These are phyloP conservation scores for Pyrrhoderma lamaoense DNA, from an alignment of 1,284 basidiomycete genomes.

Conservation along the genomic window DNA sequence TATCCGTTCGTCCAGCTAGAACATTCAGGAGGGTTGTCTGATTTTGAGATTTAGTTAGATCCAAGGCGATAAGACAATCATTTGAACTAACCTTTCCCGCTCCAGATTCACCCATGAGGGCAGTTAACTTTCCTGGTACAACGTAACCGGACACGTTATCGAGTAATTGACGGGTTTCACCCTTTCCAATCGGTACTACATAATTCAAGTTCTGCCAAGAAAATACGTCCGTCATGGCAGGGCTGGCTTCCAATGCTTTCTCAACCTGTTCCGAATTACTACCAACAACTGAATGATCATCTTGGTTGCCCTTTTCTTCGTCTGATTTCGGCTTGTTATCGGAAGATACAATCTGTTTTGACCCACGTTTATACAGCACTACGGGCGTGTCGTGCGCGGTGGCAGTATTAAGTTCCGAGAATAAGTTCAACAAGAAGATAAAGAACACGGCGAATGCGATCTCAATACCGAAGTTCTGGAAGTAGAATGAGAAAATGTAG, in stretches of 20 bases:
- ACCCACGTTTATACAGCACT: constrained; percentile 33
- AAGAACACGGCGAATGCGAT: constrained; percentile 45
- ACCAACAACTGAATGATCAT: background rate
- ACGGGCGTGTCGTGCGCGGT: constrained; percentile 28
- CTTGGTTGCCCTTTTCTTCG: constrained; percentile 25
- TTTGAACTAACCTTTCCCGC: constrained; percentile 56
- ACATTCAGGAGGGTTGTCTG: constrained; percentile 81
- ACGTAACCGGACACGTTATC: constrained; percentile 82
- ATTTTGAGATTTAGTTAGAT: constrained; percentile 24
- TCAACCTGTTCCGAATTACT: constrained; percentile 8
- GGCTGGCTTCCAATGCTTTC: constrained; percentile 21
- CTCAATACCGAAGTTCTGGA: constrained; percentile 44
- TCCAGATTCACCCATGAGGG: constrained; percentile 77
- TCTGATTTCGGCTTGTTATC: constrained; percentile 19
- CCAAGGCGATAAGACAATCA: constrained; percentile 3
- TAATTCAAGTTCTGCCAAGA: constrained; percentile 61
- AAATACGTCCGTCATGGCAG: constrained; percentile 40
- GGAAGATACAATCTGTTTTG: constrained; percentile 16
- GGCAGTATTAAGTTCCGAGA: constrained; percentile 41
- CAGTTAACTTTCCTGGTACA: constrained; percentile 71
- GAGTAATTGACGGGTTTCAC: constrained; percentile 52
- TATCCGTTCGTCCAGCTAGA: constrained; percentile 71
- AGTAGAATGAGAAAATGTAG: constrained; percentile 15
- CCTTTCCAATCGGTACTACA: constrained; percentile 51
- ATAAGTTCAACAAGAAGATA: constrained; percentile 40